phyloP scores from a whole-genome alignment of 2,329 filamentous ascomycete genomes.

The Fusarium nurragi region DNA sequence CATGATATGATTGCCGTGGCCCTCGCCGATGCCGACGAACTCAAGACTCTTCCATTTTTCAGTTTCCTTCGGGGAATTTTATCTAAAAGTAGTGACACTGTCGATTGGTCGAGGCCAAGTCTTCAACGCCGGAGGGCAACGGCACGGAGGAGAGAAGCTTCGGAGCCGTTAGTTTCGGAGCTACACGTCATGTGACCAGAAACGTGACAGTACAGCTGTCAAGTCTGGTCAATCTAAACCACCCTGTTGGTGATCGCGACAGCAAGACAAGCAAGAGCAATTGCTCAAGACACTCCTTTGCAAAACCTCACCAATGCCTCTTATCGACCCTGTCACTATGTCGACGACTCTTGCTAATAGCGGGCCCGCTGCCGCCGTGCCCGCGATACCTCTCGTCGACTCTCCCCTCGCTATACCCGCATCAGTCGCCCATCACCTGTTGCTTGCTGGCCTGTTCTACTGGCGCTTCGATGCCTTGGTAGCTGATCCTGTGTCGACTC shows the following conservation, averaged over 20 bases:
- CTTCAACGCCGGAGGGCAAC: background rate
- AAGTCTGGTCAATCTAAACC: slow-evolving; percentile 20
- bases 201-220: slow-evolving; percentile 38
- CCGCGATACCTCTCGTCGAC: slow-evolving; percentile 52
- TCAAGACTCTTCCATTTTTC: background rate
- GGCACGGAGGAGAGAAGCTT: slow-evolving; percentile 6
- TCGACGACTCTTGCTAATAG: slow-evolving; percentile 48
- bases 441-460: slow-evolving; percentile 72
- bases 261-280: slow-evolving; percentile 32
- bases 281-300: slow-evolving; percentile 34
- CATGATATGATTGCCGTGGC: slow-evolving; percentile 25
- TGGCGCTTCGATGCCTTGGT: slow-evolving; percentile 74
- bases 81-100: background rate
- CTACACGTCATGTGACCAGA: slow-evolving; percentile 29
- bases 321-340: slow-evolving; percentile 53
- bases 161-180: slow-evolving; percentile 25
- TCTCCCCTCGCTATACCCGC: slow-evolving; percentile 58
- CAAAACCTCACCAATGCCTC: slow-evolving; percentile 42
- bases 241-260: slow-evolving; percentile 28
- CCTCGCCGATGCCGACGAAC: slow-evolving; percentile 21
- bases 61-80: slow-evolving; percentile 9
- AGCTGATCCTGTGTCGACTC: slow-evolving; percentile 71
- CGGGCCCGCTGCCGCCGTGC: slow-evolving; percentile 44
- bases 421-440: slow-evolving; percentile 72
- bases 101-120: slow-evolving; percentile 4